These are phyloP conservation scores for Apiospora rasikravindrae DNA, from an alignment of 2,329 filamentous ascomycete species.

Conservation along the genomic window DNA sequence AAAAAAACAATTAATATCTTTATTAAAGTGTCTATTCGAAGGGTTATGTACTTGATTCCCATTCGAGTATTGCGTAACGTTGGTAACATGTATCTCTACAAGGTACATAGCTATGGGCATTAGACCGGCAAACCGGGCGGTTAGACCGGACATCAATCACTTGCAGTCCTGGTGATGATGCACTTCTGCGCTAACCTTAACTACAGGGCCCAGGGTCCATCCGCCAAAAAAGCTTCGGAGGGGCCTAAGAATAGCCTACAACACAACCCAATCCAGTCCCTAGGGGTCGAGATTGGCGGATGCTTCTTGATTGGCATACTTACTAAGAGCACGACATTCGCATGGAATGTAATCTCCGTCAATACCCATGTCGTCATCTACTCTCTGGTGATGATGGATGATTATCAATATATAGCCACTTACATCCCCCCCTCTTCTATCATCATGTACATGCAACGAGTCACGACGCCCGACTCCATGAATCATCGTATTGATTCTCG, in stretches of 20 bases:
- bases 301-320: not conserved
- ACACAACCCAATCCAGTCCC: not conserved
- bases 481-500: not conserved
- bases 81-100: no score
- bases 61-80: no score
- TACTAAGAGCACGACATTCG: not conserved
- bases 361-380: not conserved
- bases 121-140: no score
- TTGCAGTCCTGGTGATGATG: no score
- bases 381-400: not conserved
- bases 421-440: not conserved
- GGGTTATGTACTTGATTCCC: no score
- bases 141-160: no score
- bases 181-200: not conserved
- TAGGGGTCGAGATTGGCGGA: not conserved
- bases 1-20: no score
- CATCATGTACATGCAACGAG: not conserved
- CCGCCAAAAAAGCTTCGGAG: not conserved
- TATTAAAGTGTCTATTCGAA: no score
- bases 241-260: not conserved
- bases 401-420: not conserved
- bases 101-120: no score
- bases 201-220: not conserved
- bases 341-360: not conserved
- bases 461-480: not conserved